Evolutionary conservation across 2,329 filamentous ascomycete genomes (phyloP), one percentile per base, ranked within the genome.

Genomic region (Helotiales sp.): DNA sequence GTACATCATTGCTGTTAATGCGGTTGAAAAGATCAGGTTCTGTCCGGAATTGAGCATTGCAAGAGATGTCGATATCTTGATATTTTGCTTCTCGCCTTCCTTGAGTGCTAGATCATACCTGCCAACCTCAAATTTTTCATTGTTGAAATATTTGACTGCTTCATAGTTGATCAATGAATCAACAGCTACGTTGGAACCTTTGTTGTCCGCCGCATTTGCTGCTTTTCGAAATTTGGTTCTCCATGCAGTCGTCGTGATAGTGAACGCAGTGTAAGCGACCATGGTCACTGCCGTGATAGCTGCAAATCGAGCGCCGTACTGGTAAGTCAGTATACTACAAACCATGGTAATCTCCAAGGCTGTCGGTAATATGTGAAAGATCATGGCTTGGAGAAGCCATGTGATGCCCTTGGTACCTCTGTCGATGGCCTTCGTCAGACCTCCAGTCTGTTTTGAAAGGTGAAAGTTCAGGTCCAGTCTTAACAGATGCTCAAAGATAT

Each of bases 111-210:
- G 85, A 74, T 98, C 93, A 72, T 99, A 99, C 40, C 95, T 85
- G 30, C 84, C 82, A 42, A 96, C 91, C 76, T 99, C 95, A 65
- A 92, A 98, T 64, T 89, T 91, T 71, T 99, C 96, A 70, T 99
- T 99, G 78, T 99, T 99, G 78, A 98, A 99, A 77, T 98, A 96
- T 76, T 99, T 99, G 71, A 99, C 95, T 13, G 96, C 93, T 75
- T 99, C 95, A 70, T 97, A 99, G 77, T 99, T 99, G 79, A 99
- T 96, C 51, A 99, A 78, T 0, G 93, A 96, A 75, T 99, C 95
- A 1, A 98, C 93, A 0, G 93, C 93, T 7, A 98, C 91, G 0
- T 93, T 98, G 1, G 93, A 96, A 0, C 91, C 95, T 71, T 87
- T 91, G 75, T 98, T 99, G 68, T 99, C 96, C 0, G 95, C 96